Conservation (phyloP, 441 rosid species). For the Adansonia rubrostipa region DNA sequence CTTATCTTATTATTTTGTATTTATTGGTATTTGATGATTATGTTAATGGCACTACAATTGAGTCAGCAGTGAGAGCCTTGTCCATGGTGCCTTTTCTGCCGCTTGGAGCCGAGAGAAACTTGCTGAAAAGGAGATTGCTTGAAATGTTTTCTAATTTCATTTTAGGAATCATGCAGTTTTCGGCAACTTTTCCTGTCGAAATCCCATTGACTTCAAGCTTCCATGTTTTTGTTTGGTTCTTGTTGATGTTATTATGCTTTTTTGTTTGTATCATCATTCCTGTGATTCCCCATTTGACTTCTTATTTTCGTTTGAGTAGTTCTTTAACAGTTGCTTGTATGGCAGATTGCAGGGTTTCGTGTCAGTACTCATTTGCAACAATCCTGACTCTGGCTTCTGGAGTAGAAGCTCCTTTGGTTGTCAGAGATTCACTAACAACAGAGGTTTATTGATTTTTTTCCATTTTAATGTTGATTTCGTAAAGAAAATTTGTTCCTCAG, state of each 20-base stretch:
- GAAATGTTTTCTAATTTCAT: not conserved
- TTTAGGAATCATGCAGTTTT: not conserved
- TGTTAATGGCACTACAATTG: slow-evolving; percentile 19
- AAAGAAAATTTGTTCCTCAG: too few relatives aligned
- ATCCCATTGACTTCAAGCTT: not conserved
- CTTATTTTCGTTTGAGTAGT: not conserved
- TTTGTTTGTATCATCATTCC: not conserved
- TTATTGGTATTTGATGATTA: not conserved
- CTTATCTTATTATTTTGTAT: not conserved
- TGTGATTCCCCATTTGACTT: too few relatives aligned
- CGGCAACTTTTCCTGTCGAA: not conserved
- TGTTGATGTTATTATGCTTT: not conserved
- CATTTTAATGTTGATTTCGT: too few relatives aligned
- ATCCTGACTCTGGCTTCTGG: not conserved
- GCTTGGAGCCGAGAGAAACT: slow-evolving; percentile 19
- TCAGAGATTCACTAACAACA: too few relatives aligned
- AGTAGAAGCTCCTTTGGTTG: not conserved
- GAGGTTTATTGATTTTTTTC: too few relatives aligned
- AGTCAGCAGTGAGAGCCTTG: slow-evolving; percentile 21
- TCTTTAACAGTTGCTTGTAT: not conserved
- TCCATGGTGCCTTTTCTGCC: slow-evolving; percentile 16
- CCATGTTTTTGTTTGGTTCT: too few relatives aligned
- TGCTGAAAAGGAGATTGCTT: not conserved
- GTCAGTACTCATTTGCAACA: not conserved
- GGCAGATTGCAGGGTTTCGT: not conserved